Percentiles rank a stretch among this genome's conserved stretches.
phyloP scores from a whole-genome alignment of 23 red algal species.

The Gracilaria gracilis region DNA sequence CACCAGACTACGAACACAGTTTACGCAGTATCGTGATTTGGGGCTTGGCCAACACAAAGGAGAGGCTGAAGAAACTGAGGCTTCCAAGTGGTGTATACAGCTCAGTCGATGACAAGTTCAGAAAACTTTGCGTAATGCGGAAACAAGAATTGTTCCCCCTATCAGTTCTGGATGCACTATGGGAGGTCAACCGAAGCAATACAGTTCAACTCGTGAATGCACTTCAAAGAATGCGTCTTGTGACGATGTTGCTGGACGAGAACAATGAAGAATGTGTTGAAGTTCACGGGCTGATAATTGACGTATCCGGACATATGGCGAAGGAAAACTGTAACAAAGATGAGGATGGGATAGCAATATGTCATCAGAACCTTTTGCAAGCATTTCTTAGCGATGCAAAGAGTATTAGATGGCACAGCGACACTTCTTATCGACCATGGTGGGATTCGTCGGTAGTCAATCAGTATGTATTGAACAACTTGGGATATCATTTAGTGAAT shows the following conservation, averaged over 20 bases:
- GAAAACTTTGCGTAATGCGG: background rate
- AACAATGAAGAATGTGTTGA: background rate
- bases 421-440: background rate
- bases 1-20: background rate
- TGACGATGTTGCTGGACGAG: background rate
- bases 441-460: background rate
- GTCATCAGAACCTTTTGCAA: background rate
- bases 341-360: background rate
- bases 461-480: background rate
- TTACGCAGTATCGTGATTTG: background rate
- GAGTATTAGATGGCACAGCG: no score
- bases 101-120: slow-evolving; percentile 2
- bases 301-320: background rate
- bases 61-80: background rate
- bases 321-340: background rate
- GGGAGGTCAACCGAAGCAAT: background rate
- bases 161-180: background rate
- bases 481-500: background rate
- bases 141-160: background rate
- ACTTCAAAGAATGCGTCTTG: background rate
- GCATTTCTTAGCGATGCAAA: background rate
- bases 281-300: slow-evolving; percentile 4
- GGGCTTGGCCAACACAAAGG: background rate
- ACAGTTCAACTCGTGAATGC: background rate
- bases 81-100: background rate